Percentiles rank a stretch among this genome's conserved stretches.
Evolutionary conservation across 306 rosid species (phyloP).

Genomic region (Glycine tomentella): DNA sequence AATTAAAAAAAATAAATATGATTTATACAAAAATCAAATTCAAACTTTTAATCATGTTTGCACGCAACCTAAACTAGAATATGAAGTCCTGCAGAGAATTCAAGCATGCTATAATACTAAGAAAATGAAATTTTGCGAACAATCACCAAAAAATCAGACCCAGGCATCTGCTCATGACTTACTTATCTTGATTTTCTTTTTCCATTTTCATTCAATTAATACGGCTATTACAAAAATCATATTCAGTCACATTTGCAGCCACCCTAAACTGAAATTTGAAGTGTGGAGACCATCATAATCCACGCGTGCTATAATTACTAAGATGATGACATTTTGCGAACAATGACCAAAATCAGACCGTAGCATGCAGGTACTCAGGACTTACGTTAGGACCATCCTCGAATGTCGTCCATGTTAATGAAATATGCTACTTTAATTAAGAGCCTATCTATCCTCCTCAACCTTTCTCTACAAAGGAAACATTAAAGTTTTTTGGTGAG

Average conservation of each 20-base stretch:
- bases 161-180: not conserved
- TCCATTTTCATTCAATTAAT: not conserved
- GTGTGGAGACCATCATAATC: not conserved
- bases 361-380: not conserved
- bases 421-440: not conserved
- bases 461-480: not conserved
- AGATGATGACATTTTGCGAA: not conserved
- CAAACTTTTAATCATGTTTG: not conserved
- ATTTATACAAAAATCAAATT: not conserved
- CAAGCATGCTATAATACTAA: not conserved
- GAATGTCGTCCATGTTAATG: not conserved
- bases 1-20: not conserved
- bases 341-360: not conserved
- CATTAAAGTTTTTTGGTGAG: slow-evolving; percentile 31
- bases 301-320: not conserved
- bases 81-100: too few relatives aligned
- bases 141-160: not conserved
- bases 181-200: not conserved
- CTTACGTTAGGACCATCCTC: slow-evolving; percentile 6
- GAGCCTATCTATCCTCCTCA: not conserved
- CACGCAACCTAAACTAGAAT: too few relatives aligned
- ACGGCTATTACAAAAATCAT: not conserved
- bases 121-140: not conserved
- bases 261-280: slow-evolving; percentile 15
- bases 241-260: not conserved